Percentiles rank a stretch among this genome's conserved stretches.
Conservation (phyloP, 805 yeast species). For the Ogataea parapolymorpha region DNA sequence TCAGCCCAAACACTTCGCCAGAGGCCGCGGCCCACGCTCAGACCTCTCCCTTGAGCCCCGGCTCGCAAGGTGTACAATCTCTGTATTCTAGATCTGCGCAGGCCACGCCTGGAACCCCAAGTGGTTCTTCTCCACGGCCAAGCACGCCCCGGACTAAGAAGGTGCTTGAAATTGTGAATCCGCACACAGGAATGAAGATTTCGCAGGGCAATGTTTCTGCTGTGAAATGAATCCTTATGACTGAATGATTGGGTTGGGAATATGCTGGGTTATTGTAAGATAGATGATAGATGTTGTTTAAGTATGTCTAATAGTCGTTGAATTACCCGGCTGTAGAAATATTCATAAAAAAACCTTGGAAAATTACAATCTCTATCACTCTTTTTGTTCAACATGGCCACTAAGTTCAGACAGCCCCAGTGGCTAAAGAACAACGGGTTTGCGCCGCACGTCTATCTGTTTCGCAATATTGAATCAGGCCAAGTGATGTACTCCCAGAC, state of each 20-base stretch:
- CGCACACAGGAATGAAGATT: conserved; percentile 55
- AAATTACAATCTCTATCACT: background rate
- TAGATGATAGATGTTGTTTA: conserved; percentile 3
- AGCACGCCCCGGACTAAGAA: conserved; percentile 58
- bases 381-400: conserved; percentile 26
- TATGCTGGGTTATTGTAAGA: conserved; percentile 6
- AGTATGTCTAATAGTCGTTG: background rate
- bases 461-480: conserved; percentile 83
- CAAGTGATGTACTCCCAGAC: conserved; percentile 88
- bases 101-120: conserved; percentile 8
- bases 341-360: conserved; percentile 1
- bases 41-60: conserved; percentile 15
- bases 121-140: conserved; percentile 39
- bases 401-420: conserved; percentile 48
- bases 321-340: conserved; percentile 6
- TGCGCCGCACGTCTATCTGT: conserved; percentile 82
- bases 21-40: conserved; percentile 26
- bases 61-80: conserved; percentile 9
- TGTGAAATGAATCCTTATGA: conserved; percentile 11
- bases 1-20: conserved; percentile 49
- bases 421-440: conserved; percentile 59
- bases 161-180: conserved; percentile 60
- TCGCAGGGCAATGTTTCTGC: conserved; percentile 10
- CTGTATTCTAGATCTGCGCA: conserved; percentile 14
- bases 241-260: conserved; percentile 7